Evolutionary conservation across 2,329 filamentous ascomycete species (phyloP).

Genomic region (Septoria petroselini): DNA sequence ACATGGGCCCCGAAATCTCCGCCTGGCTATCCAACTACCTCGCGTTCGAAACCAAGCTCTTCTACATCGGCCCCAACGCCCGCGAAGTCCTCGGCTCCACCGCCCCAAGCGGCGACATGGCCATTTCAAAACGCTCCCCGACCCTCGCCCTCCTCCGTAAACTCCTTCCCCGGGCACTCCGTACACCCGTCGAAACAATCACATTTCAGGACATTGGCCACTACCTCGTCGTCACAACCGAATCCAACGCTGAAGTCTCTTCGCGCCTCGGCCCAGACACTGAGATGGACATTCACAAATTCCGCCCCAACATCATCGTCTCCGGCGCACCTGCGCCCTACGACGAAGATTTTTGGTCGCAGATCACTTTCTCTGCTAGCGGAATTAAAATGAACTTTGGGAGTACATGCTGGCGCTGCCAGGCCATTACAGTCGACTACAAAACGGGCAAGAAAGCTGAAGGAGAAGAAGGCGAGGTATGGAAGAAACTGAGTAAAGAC

Average conservation of each 20-base stretch:
- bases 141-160: not conserved
- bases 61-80: slow-evolving; percentile 11
- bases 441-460: slow-evolving; percentile 41
- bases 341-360: slow-evolving; percentile 47
- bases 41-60: slow-evolving; percentile 8
- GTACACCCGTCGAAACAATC: slow-evolving; percentile 8
- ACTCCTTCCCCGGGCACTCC: slow-evolving; percentile 1
- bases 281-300: slow-evolving; percentile 37
- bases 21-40: slow-evolving; percentile 10
- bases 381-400: slow-evolving; percentile 34
- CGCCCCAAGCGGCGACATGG: slow-evolving; percentile 9
- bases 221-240: slow-evolving; percentile 15
- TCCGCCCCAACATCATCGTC: slow-evolving; percentile 48
- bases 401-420: slow-evolving; percentile 45
- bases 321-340: slow-evolving; percentile 41
- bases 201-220: slow-evolving; percentile 16
- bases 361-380: slow-evolving; percentile 13
- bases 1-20: slow-evolving; percentile 13
- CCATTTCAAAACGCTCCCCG: slow-evolving; percentile 1
- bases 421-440: slow-evolving; percentile 47
- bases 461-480: slow-evolving; percentile 39
- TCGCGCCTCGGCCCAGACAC: not conserved
- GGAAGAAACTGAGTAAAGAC: slow-evolving; percentile 45
- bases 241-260: slow-evolving; percentile 13
- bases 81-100: slow-evolving; percentile 8